These are phyloP conservation scores for Cladosporium sp. DNA, from an alignment of 2,329 filamentous ascomycete genomes.

Conservation along the genomic window DNA sequence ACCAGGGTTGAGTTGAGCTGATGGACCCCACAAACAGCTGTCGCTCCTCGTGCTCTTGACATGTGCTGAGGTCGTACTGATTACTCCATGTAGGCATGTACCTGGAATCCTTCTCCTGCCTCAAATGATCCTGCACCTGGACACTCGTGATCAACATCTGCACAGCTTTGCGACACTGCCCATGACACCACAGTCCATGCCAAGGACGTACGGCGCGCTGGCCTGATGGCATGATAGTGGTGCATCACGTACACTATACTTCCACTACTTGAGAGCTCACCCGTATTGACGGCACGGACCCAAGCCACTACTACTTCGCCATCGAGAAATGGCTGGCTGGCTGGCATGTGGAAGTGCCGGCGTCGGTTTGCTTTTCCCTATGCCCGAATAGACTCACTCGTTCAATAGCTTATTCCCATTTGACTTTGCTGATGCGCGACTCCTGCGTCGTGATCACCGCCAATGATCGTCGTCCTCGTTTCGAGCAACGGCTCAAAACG, in stretches of 20 bases:
- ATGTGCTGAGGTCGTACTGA: no score
- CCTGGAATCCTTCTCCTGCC: background rate
- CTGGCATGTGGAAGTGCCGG: no score
- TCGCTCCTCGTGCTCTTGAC: background rate
- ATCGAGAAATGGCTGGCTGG: no score
- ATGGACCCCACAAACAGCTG: background rate
- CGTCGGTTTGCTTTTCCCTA: no score
- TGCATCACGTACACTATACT: background rate
- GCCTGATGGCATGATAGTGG: background rate
- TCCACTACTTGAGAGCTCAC: background rate
- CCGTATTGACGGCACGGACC: no score
- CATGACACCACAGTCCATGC: slow-evolving; percentile 1
- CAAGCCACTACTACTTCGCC: no score
- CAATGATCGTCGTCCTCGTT: background rate
- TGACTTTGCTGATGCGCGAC: background rate
- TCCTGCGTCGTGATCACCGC: slow-evolving; percentile 9
- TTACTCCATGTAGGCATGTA: no score
- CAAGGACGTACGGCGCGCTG: slow-evolving; percentile 1
- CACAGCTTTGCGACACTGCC: background rate
- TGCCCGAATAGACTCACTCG: slow-evolving; percentile 4
- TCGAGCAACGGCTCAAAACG: background rate
- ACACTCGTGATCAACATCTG: background rate
- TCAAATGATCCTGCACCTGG: background rate
- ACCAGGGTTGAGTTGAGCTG: no score
- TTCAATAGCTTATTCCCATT: background rate